Evolutionary conservation across 768 basidiomycete species (phyloP), one percentile per base, ranked within the genome.

Genomic region (Clathrus columnatus): DNA sequence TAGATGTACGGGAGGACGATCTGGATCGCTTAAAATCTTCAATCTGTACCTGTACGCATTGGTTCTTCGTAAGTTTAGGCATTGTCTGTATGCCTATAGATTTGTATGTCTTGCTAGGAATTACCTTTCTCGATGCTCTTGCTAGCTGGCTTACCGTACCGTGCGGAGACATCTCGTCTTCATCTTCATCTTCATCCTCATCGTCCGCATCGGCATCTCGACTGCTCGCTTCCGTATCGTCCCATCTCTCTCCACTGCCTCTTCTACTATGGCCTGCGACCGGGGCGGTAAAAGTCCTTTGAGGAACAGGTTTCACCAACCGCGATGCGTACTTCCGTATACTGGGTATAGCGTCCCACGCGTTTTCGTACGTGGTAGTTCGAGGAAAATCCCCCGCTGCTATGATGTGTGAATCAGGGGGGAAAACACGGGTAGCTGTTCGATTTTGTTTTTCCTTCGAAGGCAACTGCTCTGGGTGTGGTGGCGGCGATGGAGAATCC

Each of bases 201-300:
- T 86, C 86, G 61, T 89, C 88, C 57, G 85, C 82, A 61, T 91
- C 90, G 4, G 85, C 90, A 65, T 91, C 89, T 57, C 81, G 79
- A 64, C 90, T 91, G 61, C 79, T 83, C 14, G 74, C 82, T 61
- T 89, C 88, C 20, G 71, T 69, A 21, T 81, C 80, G 47, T 79
- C 78, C 76, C 78, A 79, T 54, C 66, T 77, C 5, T 64, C 70
- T 61, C 7, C 67, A 64, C 59, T 67, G 62, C 61, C 73, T 66
- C 50, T 67, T 63, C 61, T 62, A 61, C 60, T 61, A 57, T 46
- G 64, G 60, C 64, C 64, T 66, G 29, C 63, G 64, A 63, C 71
- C 36, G 74, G 75, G 50, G 77, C 77, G 56, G 78, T 79, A 6
- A 76, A 72, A 48, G 83, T 78, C 5, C 75, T 74, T 4, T 73